A percentile compares a stretch with the other conserved stretches of the same genome.
Conservation (phyloP, 1,284 basidiomycete species). For the Marasmius sp. region DNA sequence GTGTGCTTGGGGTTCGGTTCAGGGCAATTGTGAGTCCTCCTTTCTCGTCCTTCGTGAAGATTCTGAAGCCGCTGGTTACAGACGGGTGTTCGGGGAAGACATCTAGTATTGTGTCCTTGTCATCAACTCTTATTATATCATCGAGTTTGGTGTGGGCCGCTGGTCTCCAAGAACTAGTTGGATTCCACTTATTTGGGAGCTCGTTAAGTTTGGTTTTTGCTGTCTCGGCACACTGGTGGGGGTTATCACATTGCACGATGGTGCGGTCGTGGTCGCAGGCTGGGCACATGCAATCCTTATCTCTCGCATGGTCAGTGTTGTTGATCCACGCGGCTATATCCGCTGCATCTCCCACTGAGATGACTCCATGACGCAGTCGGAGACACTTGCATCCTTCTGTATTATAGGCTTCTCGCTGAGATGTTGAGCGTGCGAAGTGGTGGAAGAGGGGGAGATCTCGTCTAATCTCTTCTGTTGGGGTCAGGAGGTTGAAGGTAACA, state of each 20-base stretch:
- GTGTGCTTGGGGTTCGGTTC: background rate
- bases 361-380: background rate
- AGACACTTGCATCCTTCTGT: background rate
- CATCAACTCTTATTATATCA: background rate
- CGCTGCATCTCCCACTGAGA: background rate
- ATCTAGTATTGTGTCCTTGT: background rate
- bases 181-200: background rate
- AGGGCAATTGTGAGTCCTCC: background rate
- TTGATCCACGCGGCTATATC: background rate
- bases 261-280: background rate
- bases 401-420: constrained; percentile 3
- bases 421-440: constrained; percentile 10
- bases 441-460: constrained; percentile 22
- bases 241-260: background rate
- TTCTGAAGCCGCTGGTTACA: constrained; percentile 6
- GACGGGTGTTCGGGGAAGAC: no score
- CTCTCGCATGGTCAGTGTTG: background rate
- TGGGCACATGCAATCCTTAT: background rate
- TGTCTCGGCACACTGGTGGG: no score
- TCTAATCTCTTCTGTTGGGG: constrained; percentile 4
- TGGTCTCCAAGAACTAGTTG: background rate
- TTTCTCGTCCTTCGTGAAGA: constrained; percentile 2
- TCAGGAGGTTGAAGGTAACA: constrained; percentile 7
- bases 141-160: background rate
- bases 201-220: background rate